Conservation (phyloP, 1,284 basidiomycete species). For the Trametes versicolor region DNA sequence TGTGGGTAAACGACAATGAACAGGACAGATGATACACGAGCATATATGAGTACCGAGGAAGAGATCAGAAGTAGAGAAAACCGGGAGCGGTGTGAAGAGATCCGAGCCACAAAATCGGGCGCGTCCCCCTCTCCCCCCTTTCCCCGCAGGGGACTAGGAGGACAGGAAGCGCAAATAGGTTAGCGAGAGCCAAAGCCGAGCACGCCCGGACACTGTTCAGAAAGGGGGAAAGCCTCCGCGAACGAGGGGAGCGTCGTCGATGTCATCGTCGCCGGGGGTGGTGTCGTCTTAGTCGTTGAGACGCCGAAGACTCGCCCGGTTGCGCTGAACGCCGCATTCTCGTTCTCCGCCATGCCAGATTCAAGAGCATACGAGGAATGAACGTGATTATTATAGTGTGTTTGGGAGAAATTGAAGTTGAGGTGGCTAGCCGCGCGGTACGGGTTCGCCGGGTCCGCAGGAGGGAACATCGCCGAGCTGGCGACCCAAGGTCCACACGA, state of each 20-base stretch:
- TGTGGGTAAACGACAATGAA: constrained; percentile 8
- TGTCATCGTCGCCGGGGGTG: not conserved
- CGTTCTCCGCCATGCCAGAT: constrained; percentile 13
- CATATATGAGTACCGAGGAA: not conserved
- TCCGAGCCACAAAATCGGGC: constrained; percentile 30
- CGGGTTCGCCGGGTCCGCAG: constrained; percentile 31
- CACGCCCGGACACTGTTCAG: constrained; percentile 25
- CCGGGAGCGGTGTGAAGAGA: constrained; percentile 4
- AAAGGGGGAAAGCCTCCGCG: constrained; percentile 28
- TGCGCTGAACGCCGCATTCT: constrained; percentile 11
- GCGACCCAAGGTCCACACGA: constrained; percentile 32
- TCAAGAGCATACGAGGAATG: constrained; percentile 4
- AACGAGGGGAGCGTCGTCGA: constrained; percentile 28
- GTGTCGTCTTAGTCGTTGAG: constrained; percentile 15
- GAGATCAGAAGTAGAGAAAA: not conserved
- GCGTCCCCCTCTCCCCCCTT: constrained; percentile 39
- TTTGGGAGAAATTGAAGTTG: constrained; percentile 11
- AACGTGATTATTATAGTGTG: constrained; percentile 7
- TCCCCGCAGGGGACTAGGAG: constrained; percentile 39
- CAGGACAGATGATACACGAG: constrained; percentile 2
- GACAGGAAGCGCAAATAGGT: constrained; percentile 34
- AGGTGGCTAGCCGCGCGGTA: constrained; percentile 6
- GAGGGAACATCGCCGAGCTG: constrained; percentile 20
- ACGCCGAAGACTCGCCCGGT: constrained; percentile 21
- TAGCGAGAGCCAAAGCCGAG: constrained; percentile 29